Evolutionary conservation across 495 filamentous ascomycete species (phyloP).

Genomic region (Coniosporium apollinis): DNA sequence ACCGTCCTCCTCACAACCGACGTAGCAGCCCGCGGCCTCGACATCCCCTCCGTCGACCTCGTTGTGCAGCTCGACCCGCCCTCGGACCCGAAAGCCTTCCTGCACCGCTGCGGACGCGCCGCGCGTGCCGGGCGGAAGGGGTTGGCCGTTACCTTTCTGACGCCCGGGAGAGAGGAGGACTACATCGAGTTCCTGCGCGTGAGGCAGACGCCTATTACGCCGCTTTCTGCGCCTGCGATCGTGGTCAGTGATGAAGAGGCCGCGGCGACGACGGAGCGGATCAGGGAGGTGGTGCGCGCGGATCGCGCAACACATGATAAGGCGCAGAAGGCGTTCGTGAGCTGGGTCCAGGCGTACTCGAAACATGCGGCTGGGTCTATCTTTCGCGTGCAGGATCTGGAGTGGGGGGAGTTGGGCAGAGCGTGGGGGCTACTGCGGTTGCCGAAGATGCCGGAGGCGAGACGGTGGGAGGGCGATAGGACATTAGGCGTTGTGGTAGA

Average conservation of each 20-base stretch:
- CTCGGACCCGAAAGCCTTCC: constrained; percentile 82
- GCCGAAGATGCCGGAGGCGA: constrained; percentile 88
- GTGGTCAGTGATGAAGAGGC: constrained; percentile 39
- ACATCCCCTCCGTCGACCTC: constrained; percentile 88
- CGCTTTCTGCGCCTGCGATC: constrained; percentile 21
- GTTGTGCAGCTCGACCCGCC: constrained; percentile 88
- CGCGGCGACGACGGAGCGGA: constrained; percentile 29
- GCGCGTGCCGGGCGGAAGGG: constrained; percentile 78
- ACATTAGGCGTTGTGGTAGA: constrained; percentile 45
- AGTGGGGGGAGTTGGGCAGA: constrained; percentile 66
- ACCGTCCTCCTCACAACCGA: constrained; percentile 77
- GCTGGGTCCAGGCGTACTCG: constrained; percentile 76
- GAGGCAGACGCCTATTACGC: constrained; percentile 70
- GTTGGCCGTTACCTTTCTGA: constrained; percentile 68
- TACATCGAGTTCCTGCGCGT: constrained; percentile 78
- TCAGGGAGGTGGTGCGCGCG: constrained; percentile 42
- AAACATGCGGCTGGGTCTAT: constrained; percentile 86
- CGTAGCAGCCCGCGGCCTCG: constrained; percentile 71
- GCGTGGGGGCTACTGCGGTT: constrained; percentile 73
- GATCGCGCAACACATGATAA: constrained; percentile 83
- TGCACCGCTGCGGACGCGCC: constrained; percentile 86
- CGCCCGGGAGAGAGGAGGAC: constrained; percentile 69
- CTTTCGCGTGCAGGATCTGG: constrained; percentile 65
- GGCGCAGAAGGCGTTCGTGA: constrained; percentile 78
- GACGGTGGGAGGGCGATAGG: constrained; percentile 46